phyloP scores from a whole-genome alignment of 129 eudicot genomes.

The Flaveria sonorensis region DNA sequence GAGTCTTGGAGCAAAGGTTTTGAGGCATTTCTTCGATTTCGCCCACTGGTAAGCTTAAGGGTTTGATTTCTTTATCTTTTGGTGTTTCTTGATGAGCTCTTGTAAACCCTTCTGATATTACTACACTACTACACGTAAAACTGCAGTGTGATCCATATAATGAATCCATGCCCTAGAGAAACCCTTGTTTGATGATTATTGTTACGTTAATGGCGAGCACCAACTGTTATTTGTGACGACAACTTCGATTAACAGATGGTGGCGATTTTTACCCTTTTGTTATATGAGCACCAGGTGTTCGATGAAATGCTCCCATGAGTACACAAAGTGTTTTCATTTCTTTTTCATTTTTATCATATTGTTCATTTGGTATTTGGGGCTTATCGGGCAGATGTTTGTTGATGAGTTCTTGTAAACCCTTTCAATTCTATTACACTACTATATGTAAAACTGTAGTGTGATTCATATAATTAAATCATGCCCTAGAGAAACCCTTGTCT shows the following conservation, averaged over 20 bases:
- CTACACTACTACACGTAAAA: background rate
- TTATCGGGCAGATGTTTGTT: background rate
- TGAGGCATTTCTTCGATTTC: background rate
- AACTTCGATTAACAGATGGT: background rate
- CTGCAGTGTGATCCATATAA: background rate
- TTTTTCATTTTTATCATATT: background rate
- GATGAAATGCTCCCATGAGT: slow-evolving; percentile 1
- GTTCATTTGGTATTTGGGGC: too few relatives aligned
- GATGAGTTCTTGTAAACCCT: background rate
- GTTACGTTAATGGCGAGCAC: background rate
- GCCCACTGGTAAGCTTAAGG: background rate
- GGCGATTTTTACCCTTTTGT: background rate
- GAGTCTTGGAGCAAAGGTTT: background rate
- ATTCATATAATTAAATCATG: background rate
- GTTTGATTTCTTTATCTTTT: background rate
- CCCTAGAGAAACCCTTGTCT: background rate
- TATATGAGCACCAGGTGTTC: background rate
- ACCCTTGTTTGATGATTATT: background rate
- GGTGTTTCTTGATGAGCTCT: background rate
- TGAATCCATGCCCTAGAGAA: background rate
- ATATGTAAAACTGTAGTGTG: background rate
- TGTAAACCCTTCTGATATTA: background rate
- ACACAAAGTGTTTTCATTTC: background rate
- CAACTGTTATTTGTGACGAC: background rate
- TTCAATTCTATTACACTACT: background rate